Percentiles rank a stretch among this genome's conserved stretches.
phyloP scores from a whole-genome alignment of 2,329 filamentous ascomycete genomes.

The Colletotrichum liriopes region DNA sequence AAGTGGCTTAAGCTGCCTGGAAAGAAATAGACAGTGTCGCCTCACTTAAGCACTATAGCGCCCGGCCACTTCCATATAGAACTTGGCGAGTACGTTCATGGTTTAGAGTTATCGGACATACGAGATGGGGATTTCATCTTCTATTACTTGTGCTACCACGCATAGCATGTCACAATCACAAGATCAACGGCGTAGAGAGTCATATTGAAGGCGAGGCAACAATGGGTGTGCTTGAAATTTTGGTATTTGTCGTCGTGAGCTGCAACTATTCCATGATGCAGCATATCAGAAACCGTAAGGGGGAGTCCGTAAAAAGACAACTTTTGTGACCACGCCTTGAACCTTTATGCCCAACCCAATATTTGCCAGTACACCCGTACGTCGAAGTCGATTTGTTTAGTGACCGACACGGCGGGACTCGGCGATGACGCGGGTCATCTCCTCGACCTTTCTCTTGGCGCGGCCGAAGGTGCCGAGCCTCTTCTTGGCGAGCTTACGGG shows the following conservation, averaged over 20 bases:
- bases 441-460: conserved; percentile 99
- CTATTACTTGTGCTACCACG: too few relatives aligned
- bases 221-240: conserved; percentile 45
- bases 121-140: not conserved
- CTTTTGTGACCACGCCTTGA: conserved; percentile 54
- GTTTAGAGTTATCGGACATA: not conserved
- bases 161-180: not conserved
- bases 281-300: conserved; percentile 51
- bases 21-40: conserved; percentile 72
- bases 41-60: conserved; percentile 46
- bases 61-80: not conserved
- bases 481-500: conserved; percentile 99
- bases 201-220: not conserved
- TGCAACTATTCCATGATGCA: conserved; percentile 52
- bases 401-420: conserved; percentile 83
- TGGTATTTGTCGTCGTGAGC: conserved; percentile 55
- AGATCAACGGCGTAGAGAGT: not conserved
- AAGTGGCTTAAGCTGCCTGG: conserved; percentile 82
- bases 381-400: conserved; percentile 58
- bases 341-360: conserved; percentile 48
- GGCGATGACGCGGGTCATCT: conserved; percentile 97
- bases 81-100: not conserved
- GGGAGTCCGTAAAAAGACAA: conserved; percentile 46
- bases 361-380: conserved; percentile 24
- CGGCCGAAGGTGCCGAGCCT: conserved; percentile 99